These are phyloP conservation scores for Drosera spatulata DNA, from an alignment of 179 eudicot genomes.

Conservation along the genomic window DNA sequence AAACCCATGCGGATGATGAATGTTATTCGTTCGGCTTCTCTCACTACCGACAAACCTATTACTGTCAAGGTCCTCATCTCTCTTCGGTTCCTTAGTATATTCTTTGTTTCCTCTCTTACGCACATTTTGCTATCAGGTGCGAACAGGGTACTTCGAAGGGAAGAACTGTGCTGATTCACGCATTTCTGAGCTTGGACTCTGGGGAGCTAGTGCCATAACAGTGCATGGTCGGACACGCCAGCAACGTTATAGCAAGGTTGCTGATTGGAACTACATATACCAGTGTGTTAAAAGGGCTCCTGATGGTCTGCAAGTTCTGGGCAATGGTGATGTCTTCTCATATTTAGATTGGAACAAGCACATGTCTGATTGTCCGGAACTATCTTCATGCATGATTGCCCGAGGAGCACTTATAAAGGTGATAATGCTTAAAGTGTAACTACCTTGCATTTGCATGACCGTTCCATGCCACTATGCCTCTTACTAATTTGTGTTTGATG, in stretches of 20 bases:
- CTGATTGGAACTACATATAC: conserved; percentile 87
- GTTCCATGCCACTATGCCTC: too few species aligned
- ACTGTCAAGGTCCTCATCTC: conserved; percentile 60
- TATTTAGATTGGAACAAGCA: conserved; percentile 78
- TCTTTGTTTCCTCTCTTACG: too few species aligned
- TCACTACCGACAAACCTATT: conserved; percentile 63
- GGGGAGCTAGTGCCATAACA: conserved; percentile 95
- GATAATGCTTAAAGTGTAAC: conserved; percentile 3
- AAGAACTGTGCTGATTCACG: conserved; percentile 71
- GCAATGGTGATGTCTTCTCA: conserved; percentile 93
- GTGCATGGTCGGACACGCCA: conserved; percentile 94
- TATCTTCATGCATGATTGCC: conserved; percentile 87
- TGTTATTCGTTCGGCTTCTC: conserved; percentile 60
- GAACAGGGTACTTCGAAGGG: conserved; percentile 88
- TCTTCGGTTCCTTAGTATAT: too few species aligned
- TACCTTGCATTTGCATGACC: too few species aligned
- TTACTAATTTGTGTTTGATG: too few species aligned
- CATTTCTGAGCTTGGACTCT: conserved; percentile 56
- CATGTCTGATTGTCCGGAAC: conserved; percentile 75
- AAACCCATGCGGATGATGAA: conserved; percentile 91
- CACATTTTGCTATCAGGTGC: conserved; percentile 33
- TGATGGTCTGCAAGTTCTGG: conserved; percentile 54
- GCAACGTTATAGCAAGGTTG: conserved; percentile 93
- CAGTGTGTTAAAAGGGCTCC: conserved; percentile 70
- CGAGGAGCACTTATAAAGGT: conserved; percentile 97